A percentile compares a stretch with the other conserved stretches of the same genome.
phyloP scores from a whole-genome alignment of 805 yeast genomes.

The Schizosaccharomyces lindneri region DNA sequence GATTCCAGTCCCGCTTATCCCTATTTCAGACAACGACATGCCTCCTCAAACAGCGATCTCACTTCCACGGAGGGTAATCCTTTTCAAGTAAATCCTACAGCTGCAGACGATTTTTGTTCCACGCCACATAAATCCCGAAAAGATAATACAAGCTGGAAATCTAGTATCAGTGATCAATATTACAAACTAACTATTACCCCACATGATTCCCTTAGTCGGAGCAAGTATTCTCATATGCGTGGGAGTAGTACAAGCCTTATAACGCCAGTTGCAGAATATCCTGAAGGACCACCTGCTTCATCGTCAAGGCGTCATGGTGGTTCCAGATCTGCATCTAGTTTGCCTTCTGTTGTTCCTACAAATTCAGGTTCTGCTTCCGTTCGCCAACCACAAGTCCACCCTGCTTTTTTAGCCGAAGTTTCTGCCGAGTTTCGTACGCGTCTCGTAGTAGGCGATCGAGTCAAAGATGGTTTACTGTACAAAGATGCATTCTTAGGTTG shows the following conservation, averaged over 20 bases:
- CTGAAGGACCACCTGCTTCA: background rate
- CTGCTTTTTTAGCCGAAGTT: slow-evolving; percentile 73
- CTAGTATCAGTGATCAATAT: too few species aligned
- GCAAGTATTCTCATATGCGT: background rate
- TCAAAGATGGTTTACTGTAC: slow-evolving; percentile 75
- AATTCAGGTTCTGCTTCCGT: background rate
- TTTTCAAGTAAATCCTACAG: background rate
- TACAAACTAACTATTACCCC: too few species aligned
- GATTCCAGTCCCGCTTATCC: background rate
- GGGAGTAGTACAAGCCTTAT: background rate
- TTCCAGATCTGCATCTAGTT: background rate
- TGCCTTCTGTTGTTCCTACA: background rate
- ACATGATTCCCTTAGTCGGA: background rate
- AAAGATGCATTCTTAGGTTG: slow-evolving; percentile 85
- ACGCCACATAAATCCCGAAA: background rate
- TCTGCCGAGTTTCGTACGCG: slow-evolving; percentile 53
- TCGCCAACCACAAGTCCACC: slow-evolving; percentile 29
- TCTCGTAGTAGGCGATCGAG: slow-evolving; percentile 46
- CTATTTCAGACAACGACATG: background rate
- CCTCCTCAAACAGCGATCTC: background rate
- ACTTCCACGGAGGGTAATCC: background rate
- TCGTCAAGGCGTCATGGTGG: background rate
- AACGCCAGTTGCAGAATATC: background rate
- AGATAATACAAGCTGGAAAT: background rate
- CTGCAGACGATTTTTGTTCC: background rate